Base-by-base conservation (phyloP, 768 basidiomycete genomes). In the Mycena haematopus region DNA sequence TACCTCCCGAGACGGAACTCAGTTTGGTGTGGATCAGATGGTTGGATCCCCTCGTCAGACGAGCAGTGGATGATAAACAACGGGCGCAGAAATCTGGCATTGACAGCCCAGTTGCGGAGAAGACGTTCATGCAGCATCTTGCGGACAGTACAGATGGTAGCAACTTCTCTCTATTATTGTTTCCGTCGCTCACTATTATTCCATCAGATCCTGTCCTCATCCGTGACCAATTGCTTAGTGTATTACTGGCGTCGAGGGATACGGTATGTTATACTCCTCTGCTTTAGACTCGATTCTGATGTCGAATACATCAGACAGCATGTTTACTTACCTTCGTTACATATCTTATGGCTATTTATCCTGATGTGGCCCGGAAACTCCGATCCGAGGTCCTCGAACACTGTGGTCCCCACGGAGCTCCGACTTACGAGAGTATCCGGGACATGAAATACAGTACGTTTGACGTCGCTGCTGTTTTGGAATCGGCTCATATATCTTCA, bases 231-330 rank as follows among this genome's bases (percentile, higher is more conserved):
- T 74, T 93, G 14, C 79, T 93, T 51, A 93, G 86, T 69, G 86
- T 93, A 72, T 77, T 95, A 2, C 77, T 93, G 13, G 92, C 92
- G 6, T 83, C 90, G 24, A 76, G 92, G 57, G 92, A 95, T 75
- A 93, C 92, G 36, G 90, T 89, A 45, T 50, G 84, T 78, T 21
- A n/a, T 10, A 6, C n/a, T 8, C 42, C 56, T 46, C 24, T 31
- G 31, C 9, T 36, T 19, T 13, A 4, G 17, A 35, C 27, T 35
- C 25, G 15, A 53, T 50, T 57, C 49, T 63, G 53, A 50, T 60
- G 50, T 19, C 13, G 42, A 46, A 38, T 31, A 9, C 56, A 63
- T 21, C 62, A 90, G 89, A 92, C 91, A 0, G 84, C 91, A 22
- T 86, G 85, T 58, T 77, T 87, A 2, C 70, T 93, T 62, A 92